phyloP scores from a whole-genome alignment of 1,139 yeast species.

The Pichia sp. region DNA sequence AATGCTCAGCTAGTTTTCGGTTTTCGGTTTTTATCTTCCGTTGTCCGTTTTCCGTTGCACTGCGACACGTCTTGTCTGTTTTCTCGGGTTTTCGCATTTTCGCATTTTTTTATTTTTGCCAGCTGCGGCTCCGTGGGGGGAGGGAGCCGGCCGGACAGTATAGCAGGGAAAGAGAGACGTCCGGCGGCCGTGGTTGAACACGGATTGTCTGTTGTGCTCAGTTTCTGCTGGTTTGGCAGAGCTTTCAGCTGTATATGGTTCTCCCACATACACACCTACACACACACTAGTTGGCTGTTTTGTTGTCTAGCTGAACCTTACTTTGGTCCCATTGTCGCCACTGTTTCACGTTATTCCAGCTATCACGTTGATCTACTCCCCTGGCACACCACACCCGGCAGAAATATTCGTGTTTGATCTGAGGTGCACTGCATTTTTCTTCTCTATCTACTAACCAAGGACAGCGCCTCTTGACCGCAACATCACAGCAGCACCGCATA shows the following conservation, averaged over 20 bases:
- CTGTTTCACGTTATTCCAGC: background rate
- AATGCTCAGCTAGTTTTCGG: too few species aligned
- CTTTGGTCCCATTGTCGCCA: background rate
- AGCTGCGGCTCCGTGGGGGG: background rate
- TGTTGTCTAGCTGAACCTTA: background rate
- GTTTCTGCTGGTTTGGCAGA: background rate
- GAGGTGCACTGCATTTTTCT: background rate
- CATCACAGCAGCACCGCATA: too few species aligned
- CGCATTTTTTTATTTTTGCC: too few species aligned
- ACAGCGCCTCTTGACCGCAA: background rate
- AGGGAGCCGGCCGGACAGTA: background rate
- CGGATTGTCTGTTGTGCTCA: background rate
- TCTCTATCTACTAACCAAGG: background rate
- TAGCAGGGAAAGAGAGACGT: background rate
- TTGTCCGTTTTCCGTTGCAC: too few species aligned
- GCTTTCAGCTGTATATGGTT: too few species aligned
- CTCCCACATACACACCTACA: too few species aligned
- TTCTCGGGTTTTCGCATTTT: too few species aligned
- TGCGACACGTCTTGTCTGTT: too few species aligned
- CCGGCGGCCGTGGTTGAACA: background rate
- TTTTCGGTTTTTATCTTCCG: too few species aligned
- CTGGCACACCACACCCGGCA: background rate
- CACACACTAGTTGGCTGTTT: too few species aligned
- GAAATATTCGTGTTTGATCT: background rate
- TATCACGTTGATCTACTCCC: background rate